A percentile compares a stretch with the other conserved stretches of the same genome.
These are phyloP conservation scores for Kwoniella dejecticola DNA, from an alignment of 768 basidiomycete genomes.

Conservation along the genomic window DNA sequence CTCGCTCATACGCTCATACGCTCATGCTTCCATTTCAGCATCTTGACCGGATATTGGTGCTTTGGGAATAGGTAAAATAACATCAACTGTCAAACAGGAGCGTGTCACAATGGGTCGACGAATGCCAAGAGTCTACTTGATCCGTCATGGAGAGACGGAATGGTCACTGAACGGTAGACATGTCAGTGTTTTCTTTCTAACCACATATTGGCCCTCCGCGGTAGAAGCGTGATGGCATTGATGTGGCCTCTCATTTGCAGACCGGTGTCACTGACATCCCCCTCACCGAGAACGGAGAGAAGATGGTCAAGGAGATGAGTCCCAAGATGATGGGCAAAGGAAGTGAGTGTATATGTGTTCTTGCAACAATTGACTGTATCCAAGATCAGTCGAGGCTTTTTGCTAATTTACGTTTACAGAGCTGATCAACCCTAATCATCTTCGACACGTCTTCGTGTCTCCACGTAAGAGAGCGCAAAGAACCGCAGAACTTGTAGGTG, in stretches of 20 bases:
- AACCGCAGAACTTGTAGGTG: constrained; percentile 71
- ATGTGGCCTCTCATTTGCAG: constrained; percentile 56
- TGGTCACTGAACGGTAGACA: constrained; percentile 78
- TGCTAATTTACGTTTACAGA: constrained; percentile 56
- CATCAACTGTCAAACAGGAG: neutral
- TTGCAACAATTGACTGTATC: neutral
- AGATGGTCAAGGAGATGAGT: constrained; percentile 69
- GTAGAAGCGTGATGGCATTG: neutral
- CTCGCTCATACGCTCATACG: too few species aligned
- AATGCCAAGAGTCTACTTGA: constrained; percentile 74
- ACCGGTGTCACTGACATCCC: constrained; percentile 88
- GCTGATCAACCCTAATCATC: constrained; percentile 74
- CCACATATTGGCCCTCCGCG: too few species aligned
- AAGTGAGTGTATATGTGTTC: constrained; percentile 61
- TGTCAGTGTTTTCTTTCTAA: constrained; percentile 14
- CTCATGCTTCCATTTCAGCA: too few species aligned
- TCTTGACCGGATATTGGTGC: too few species aligned
- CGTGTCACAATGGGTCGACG: constrained; percentile 29
- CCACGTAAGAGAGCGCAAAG: constrained; percentile 82
- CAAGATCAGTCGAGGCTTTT: neutral
- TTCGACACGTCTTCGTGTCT: constrained; percentile 76
- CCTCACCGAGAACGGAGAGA: constrained; percentile 73
- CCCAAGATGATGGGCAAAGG: constrained; percentile 71
- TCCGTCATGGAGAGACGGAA: constrained; percentile 89
- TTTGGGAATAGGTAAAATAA: too few species aligned